A percentile compares a stretch with the other conserved stretches of the same genome.
These are phyloP conservation scores for Geopyxis carbonaria DNA, from an alignment of 495 filamentous ascomycete genomes.

Conservation along the genomic window DNA sequence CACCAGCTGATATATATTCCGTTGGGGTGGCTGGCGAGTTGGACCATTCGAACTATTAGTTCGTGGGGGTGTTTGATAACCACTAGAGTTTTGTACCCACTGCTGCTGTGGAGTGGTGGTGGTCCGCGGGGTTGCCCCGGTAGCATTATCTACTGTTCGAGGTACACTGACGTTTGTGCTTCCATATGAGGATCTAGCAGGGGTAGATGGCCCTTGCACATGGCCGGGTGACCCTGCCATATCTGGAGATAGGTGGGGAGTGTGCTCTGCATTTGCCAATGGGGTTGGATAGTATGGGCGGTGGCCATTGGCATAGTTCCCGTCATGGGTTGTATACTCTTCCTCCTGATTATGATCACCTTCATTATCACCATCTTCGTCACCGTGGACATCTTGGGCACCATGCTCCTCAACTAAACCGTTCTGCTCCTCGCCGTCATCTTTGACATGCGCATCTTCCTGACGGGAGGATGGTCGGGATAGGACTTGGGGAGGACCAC, in stretches of 20 bases:
- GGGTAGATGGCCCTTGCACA: constrained; percentile 33
- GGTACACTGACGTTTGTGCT: constrained; percentile 18
- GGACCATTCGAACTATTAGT: constrained; percentile 17
- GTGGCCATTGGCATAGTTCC: constrained; percentile 22
- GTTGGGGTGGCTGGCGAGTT: constrained; percentile 40
- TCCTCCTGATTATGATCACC: constrained; percentile 56
- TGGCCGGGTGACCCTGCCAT: constrained; percentile 75
- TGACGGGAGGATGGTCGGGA: constrained; percentile 25
- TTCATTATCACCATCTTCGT: constrained; percentile 59
- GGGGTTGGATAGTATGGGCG: constrained; percentile 21
- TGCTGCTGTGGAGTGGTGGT: constrained; percentile 48
- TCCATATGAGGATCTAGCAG: constrained; percentile 15
- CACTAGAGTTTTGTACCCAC: constrained; percentile 46
- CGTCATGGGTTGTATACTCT: constrained; percentile 61
- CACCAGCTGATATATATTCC: constrained; percentile 80
- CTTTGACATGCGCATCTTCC: constrained; percentile 22
- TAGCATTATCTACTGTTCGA: constrained; percentile 34
- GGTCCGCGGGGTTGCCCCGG: constrained; percentile 77
- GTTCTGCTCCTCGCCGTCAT: constrained; percentile 38
- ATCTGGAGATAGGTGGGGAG: constrained; percentile 60
- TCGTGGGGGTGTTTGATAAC: constrained; percentile 66
- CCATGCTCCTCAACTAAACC: constrained; percentile 38
- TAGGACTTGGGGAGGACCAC: constrained; percentile 13
- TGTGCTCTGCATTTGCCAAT: constrained; percentile 45
- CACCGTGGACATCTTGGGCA: constrained; percentile 36